Evolutionary conservation across 148 eudicot genomes (phyloP).

Genomic region (Nepenthes mirabilis): DNA sequence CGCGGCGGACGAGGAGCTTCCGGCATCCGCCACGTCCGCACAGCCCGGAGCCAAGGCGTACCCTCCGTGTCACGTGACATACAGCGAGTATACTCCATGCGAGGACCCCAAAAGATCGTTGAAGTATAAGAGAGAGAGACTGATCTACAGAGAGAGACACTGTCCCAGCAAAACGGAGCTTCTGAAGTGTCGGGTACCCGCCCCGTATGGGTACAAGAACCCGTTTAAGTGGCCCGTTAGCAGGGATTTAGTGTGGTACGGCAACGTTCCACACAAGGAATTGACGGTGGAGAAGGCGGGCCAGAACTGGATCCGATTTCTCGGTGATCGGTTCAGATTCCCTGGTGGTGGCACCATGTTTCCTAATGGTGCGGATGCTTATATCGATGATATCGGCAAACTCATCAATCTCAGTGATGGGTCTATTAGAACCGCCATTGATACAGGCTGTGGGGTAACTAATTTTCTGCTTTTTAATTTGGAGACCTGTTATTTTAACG

Average conservation of each 20-base stretch:
- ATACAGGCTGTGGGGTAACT: conserved; percentile 88
- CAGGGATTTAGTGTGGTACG: conserved; percentile 61
- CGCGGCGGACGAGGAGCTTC: conserved; percentile 11
- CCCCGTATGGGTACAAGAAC: conserved; percentile 54
- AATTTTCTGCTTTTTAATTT: not conserved
- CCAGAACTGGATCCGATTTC: conserved; percentile 69
- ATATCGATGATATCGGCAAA: conserved; percentile 56
- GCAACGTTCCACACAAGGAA: conserved; percentile 66
- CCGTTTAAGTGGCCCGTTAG: conserved; percentile 79
- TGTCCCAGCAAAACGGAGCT: conserved; percentile 44
- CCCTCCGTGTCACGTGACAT: conserved; percentile 32
- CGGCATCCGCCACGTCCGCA: conserved; percentile 1
- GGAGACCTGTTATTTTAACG: not conserved
- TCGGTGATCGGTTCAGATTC: conserved; percentile 63
- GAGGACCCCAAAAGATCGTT: conserved; percentile 38
- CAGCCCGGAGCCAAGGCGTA: conserved; percentile 4
- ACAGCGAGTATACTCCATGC: conserved; percentile 78
- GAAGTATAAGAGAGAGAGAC: conserved; percentile 25
- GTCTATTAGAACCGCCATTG: conserved; percentile 78
- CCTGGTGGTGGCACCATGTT: conserved; percentile 94
- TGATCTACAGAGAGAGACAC: conserved; percentile 59
- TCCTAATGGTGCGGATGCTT: conserved; percentile 64
- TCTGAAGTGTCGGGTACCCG: conserved; percentile 56
- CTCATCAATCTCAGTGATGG: conserved; percentile 53
- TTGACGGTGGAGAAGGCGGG: conserved; percentile 75